Base-by-base conservation (phyloP, 768 basidiomycete species). In the Chalciporus chontae region DNA sequence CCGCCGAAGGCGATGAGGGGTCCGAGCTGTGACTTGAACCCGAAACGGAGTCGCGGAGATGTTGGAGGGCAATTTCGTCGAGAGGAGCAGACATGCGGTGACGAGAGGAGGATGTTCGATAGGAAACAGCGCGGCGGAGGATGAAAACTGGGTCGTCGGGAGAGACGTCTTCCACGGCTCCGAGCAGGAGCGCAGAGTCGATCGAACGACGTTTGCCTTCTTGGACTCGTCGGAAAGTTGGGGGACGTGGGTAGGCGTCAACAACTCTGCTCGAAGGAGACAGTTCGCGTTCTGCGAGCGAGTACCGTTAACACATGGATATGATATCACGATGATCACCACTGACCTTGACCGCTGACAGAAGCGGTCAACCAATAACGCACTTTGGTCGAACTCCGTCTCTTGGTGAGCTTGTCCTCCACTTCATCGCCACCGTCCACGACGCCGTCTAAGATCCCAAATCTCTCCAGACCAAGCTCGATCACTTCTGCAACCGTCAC, bases 371-470 rank as follows among this genome's bases (percentile, higher is more conserved):
- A 71, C n/a, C 80, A 80, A 65, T 98, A 98, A 47, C 92, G 77
- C 31, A 97, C 89, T 50, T 90, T 77, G 8, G 79, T 68, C 7
- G 80, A 74, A 63, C 91, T 95, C 55, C 85, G 77, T 51, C 94
- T 75, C 70, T 93, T 92, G 7, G 80, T 76, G 29, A 84, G 73
- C 65, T 95, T 94, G 64, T 97, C 95, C 68, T 99, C 96, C 1
- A 99, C 81, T 61, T 97, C 95, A 66, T 99, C 96, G 1, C 96
- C 96, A 2, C 96, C 96, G 66, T 97, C 94, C 3, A 98, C 95
- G 2, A 99, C 93, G n/a, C 94, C 96, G 34, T 96, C 95, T 31
- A 81, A 73, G 48, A 99, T 96, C 3, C 96, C 96, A 62, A 98
- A 97, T 50, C 93, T 72, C 62, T 97, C 96, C 54, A 99, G 65